Evolutionary conservation across 768 basidiomycete species (phyloP).

Genomic region (Fomitopsis pulvina): DNA sequence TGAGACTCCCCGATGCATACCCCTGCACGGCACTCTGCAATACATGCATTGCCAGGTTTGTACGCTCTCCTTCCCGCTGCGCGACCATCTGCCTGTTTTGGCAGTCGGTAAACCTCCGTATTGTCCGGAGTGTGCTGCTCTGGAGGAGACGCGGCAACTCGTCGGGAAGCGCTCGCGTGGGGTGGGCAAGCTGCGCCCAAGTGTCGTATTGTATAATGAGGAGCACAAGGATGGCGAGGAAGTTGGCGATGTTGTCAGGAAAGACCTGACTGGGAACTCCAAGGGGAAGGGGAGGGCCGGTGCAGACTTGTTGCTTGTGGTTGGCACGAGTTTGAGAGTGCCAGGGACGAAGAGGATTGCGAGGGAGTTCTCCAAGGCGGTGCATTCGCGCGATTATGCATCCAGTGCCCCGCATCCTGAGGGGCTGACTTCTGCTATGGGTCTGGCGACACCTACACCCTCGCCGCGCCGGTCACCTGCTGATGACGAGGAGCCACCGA

Average conservation of each 20-base stretch:
- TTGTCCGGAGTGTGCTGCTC: conserved; percentile 73
- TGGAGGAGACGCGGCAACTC: conserved; percentile 63
- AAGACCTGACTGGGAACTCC: conserved; percentile 68
- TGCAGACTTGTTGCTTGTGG: conserved; percentile 82
- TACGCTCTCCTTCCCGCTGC: conserved; percentile 62
- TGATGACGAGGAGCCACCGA: conserved; percentile 43
- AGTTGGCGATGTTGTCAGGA: conserved; percentile 78
- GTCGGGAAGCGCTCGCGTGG: conserved; percentile 75
- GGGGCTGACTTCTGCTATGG: conserved; percentile 19
- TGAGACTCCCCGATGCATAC: conserved; percentile 76
- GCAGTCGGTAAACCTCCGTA: conserved; percentile 55
- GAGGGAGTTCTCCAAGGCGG: conserved; percentile 78
- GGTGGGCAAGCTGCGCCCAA: conserved; percentile 75
- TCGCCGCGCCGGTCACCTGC: conserved; percentile 35
- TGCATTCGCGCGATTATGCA: conserved; percentile 42
- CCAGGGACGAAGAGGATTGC: conserved; percentile 92
- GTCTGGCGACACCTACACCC: conserved; percentile 37
- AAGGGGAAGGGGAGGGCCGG: conserved; percentile 56
- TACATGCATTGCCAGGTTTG: conserved; percentile 78
- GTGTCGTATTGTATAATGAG: conserved; percentile 90
- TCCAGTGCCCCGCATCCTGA: conserved; percentile 23
- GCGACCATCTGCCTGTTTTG: conserved; percentile 53
- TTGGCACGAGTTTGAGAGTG: conserved; percentile 83
- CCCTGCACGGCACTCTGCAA: conserved; percentile 83
- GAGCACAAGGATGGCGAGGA: conserved; percentile 80